phyloP scores from a whole-genome alignment of 2,329 filamentous ascomycete species.

The Phaeosphaeria sp. region DNA sequence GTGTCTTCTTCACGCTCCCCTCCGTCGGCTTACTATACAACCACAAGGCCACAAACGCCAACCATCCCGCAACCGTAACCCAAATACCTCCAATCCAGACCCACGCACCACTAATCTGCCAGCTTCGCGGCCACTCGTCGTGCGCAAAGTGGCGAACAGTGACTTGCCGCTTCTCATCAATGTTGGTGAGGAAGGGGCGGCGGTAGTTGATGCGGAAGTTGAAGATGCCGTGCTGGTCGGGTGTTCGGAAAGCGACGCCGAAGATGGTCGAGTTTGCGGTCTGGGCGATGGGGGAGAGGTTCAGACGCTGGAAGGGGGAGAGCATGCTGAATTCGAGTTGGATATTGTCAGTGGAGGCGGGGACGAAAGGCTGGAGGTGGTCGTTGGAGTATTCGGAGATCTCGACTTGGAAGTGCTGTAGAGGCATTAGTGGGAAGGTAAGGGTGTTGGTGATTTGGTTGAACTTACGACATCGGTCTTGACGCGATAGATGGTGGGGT shows the following conservation, averaged over 20 bases:
- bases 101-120: constrained; percentile 87
- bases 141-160: constrained; percentile 96
- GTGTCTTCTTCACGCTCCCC: constrained; percentile 58
- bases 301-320: constrained; percentile 91
- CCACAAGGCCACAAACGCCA: constrained; percentile 87
- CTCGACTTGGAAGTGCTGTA: constrained; percentile 82
- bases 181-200: constrained; percentile 83
- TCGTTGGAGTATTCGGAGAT: constrained; percentile 83
- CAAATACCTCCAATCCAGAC: constrained; percentile 91
- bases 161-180: constrained; percentile 94
- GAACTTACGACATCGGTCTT: constrained; percentile 93
- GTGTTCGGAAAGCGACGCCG: constrained; percentile 76
- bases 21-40: constrained; percentile 73
- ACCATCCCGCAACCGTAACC: constrained; percentile 81
- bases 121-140: constrained; percentile 94
- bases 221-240: constrained; percentile 99
- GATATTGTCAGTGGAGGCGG: constrained; percentile 73
- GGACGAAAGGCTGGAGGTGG: constrained; percentile 75
- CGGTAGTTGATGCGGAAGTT: constrained; percentile 98
- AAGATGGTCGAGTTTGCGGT: constrained; percentile 76
- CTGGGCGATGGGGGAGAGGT: constrained; percentile 64
- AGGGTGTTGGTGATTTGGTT: background rate
- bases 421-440: constrained; percentile 14
- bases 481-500: constrained; percentile 90
- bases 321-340: constrained; percentile 99